Conservation (phyloP, 495 filamentous ascomycete genomes). For the Xylaria flabelliformis region DNA sequence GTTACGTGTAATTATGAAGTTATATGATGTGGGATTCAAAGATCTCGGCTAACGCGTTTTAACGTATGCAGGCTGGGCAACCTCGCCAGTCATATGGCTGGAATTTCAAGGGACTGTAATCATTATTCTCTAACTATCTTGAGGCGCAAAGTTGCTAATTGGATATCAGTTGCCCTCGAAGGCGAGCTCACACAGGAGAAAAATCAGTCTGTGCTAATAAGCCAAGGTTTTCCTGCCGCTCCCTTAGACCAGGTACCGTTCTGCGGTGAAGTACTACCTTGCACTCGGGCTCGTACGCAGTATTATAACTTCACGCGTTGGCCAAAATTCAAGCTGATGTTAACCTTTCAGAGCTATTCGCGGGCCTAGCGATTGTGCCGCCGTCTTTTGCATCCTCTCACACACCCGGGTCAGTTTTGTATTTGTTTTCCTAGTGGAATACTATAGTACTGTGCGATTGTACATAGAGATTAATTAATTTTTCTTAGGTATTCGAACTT, state of each 20-base stretch:
- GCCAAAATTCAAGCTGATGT: neutral
- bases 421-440: no score
- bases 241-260: conserved; percentile 49
- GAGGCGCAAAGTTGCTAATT: conserved; percentile 16
- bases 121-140: conserved; percentile 4
- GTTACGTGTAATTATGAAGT: neutral
- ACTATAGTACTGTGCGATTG: no score
- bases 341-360: conserved; percentile 56
- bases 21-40: neutral
- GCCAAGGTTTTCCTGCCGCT: conserved; percentile 50
- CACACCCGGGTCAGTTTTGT: conserved; percentile 44
- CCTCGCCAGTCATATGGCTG: conserved; percentile 60
- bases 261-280: conserved; percentile 46
- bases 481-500: conserved; percentile 58
- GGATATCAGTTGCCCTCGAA: conserved; percentile 43
- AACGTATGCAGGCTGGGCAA: conserved; percentile 44
- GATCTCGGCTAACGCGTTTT: neutral
- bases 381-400: conserved; percentile 56
- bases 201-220: conserved; percentile 38
- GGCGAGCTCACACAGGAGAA: conserved; percentile 51
- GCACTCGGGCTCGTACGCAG: conserved; percentile 45
- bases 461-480: no score
- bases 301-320: neutral
- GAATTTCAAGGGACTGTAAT: conserved; percentile 55
- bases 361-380: conserved; percentile 52